Base-by-base conservation (phyloP, 1,284 basidiomycete species). In the Leccinum pseudoinsigne region DNA sequence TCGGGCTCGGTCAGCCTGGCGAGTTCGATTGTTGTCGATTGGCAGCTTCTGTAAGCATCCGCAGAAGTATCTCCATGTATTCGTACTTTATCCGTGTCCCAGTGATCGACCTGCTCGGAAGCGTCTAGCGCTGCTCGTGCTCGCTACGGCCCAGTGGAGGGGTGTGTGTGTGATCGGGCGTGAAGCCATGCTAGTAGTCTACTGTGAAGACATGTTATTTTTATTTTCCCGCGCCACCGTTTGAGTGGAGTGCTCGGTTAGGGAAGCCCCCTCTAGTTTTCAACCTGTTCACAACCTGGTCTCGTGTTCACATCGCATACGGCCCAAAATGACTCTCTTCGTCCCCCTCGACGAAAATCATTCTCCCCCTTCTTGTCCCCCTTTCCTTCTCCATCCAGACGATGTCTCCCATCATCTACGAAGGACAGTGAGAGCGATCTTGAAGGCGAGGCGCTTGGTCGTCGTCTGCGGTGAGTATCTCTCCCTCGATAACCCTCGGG, bases 381-480 rank as follows among this genome's bases (percentile, higher is more conserved):
- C 79, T 0, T 82, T 83, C 67, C 71, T 83, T 45, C 67, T 75
- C 16, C 72, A 71, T n/a, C 67, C 79, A 31, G 62, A 72, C 40
- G 74, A 81, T 64, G 75, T 76, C 45, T 69, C 69, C 34, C 70
- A 75, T 34, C 83, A 87, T 64, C 70, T 87, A 40, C 74, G 78
- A 62, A 84, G 80, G 68, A 81, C 83, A 26, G 76, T 89, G 62
- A 86, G 84, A 70, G 78, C 90, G 21, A 87, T 95, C 57, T 76
- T 91, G 65, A 89, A 89, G 72, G 91, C 94, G 3, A 90, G 86
- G 72, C 84, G 92, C 56, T 86, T 97, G 69, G 91, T 94, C 28
- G 89, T 96, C 66, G 85, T 97, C 54, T 94, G 90, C 73, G 94
- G 94, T 92, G 65, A 72, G 89, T 83, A 55, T 31, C 58, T 34